Evolutionary conservation across 805 yeast genomes (phyloP).

Genomic region (Barnettozyma vustinii): DNA sequence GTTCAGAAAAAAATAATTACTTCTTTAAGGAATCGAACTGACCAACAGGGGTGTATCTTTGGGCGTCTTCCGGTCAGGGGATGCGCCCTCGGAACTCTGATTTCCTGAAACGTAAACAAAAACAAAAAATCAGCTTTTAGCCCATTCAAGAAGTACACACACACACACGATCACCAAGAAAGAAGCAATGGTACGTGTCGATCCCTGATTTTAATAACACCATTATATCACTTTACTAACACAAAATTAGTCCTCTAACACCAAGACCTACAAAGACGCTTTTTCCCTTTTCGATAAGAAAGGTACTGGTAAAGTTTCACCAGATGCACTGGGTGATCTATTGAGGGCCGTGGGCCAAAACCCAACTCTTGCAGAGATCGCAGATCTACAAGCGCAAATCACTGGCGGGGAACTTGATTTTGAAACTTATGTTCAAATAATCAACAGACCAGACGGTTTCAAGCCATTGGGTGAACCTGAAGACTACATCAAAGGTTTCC

Average conservation of each 20-base stretch:
- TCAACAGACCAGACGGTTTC: constrained; percentile 84
- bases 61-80: not conserved
- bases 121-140: not conserved
- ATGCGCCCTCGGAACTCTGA: constrained; percentile 1
- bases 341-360: constrained; percentile 97
- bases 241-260: constrained; percentile 20
- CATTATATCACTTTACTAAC: constrained; percentile 1
- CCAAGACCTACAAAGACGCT: constrained; percentile 72
- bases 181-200: not conserved
- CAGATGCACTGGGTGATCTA: constrained; percentile 83
- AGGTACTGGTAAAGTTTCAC: constrained; percentile 87
- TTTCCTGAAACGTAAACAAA: constrained; percentile 1
- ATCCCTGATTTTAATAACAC: not conserved
- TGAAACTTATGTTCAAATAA: constrained; percentile 68
- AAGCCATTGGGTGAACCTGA: constrained; percentile 79
- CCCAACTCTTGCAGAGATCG: constrained; percentile 88
- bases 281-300: constrained; percentile 95
- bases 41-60: too few relatives aligned
- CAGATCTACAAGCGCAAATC: constrained; percentile 43
- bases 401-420: constrained; percentile 49
- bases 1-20: not conserved
- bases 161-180: not conserved
- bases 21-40: not conserved
- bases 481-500: constrained; percentile 93
- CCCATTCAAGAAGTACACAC: not conserved